phyloP scores from a whole-genome alignment of 129 eudicot genomes.

The Helichrysum umbraculigerum region DNA sequence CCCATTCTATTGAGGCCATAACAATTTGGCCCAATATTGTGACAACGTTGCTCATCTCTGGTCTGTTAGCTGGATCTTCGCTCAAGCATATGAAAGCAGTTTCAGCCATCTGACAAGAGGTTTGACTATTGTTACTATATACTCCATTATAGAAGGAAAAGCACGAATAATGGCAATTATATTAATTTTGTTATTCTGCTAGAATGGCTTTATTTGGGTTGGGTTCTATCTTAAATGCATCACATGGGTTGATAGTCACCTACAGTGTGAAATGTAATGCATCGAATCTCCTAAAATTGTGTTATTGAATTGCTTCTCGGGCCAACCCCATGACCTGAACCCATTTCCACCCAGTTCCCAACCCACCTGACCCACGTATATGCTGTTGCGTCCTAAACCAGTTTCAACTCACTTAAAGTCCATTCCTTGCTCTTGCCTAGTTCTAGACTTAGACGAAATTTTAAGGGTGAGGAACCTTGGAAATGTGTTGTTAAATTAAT shows the following conservation, averaged over 20 bases:
- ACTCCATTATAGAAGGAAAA: too few relatives aligned
- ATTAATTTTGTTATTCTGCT: not conserved
- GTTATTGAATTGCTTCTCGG: too few relatives aligned
- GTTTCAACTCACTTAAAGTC: not conserved
- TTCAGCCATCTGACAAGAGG: conserved; percentile 39
- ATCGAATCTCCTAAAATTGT: too few relatives aligned
- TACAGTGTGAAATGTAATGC: not conserved
- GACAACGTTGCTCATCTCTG: conserved; percentile 40
- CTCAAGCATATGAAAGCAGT: conserved; percentile 35
- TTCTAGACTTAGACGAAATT: not conserved
- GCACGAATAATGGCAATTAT: too few relatives aligned
- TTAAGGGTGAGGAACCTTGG: conserved; percentile 3
- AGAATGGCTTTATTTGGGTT: not conserved
- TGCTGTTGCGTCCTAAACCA: not conserved
- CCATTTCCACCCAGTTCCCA: not conserved
- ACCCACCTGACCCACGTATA: not conserved
- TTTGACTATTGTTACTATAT: conserved; percentile 6
- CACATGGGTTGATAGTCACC: not conserved
- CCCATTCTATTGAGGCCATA: conserved; percentile 46
- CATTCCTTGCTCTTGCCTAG: conserved; percentile 6
- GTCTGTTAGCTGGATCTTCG: conserved; percentile 36
- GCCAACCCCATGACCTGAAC: not conserved
- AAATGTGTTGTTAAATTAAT: not conserved
- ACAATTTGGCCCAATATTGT: conserved; percentile 31
- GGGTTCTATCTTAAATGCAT: too few relatives aligned